phyloP scores from a whole-genome alignment of 1,284 basidiomycete species.

The Papiliotrema nemorosa region DNA sequence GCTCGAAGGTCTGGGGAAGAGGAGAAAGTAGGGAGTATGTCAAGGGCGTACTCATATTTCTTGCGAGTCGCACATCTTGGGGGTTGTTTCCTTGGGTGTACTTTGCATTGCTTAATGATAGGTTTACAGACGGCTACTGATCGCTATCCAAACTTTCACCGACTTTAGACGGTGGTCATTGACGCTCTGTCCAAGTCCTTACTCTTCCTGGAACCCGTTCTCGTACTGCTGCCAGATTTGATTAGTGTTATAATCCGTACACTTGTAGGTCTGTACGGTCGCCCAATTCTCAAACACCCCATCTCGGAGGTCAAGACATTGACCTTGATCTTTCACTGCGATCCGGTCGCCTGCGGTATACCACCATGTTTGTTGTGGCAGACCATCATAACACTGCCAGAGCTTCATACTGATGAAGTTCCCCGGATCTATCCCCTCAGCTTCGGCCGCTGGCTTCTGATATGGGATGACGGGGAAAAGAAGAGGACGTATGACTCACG shows the following conservation, averaged over 20 bases:
- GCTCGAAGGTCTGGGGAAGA: constrained; percentile 19
- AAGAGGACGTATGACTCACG: neutral
- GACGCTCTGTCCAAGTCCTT: neutral
- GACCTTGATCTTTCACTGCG: constrained; percentile 5
- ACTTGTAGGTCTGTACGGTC: constrained; percentile 13
- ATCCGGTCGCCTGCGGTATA: constrained; percentile 13
- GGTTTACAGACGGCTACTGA: no score
- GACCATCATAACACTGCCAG: constrained; percentile 11
- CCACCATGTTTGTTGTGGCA: constrained; percentile 9
- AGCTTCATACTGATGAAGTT: constrained; percentile 10
- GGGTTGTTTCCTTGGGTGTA: no score
- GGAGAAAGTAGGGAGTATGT: constrained; percentile 1
- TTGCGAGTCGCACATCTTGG: no score
- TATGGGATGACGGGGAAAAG: neutral
- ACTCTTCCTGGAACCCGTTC: neutral
- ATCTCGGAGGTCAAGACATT: constrained; percentile 14
- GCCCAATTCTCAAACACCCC: constrained; percentile 4
- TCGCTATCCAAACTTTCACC: no score
- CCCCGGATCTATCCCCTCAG: constrained; percentile 4
- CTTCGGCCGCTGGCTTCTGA: neutral
- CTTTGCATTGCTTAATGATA: no score
- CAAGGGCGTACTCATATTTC: no score
- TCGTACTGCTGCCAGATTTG: no score
- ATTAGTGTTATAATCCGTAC: constrained; percentile 9
- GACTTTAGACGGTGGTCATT: no score